Evolutionary conservation across 129 eudicot genomes (phyloP), one percentile per base, ranked within the genome.

Genomic region (Lactuca saligna): DNA sequence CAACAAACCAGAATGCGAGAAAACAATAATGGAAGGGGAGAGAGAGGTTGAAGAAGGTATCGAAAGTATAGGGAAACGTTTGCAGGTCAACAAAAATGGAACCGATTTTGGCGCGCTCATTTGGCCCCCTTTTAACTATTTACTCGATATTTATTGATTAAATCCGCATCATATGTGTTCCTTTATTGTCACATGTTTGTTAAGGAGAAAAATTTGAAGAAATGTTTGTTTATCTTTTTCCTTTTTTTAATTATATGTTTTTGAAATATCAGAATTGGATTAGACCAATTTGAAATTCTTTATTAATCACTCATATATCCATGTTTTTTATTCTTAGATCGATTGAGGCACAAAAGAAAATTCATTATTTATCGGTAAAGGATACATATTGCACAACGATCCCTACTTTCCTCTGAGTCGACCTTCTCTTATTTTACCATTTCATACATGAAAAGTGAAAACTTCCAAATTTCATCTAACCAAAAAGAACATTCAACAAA

Each of bases 71-170:
- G 73, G 82, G 62, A 77, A 66, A 64, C 55, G 68, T 70, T 81
- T 67, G 84, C 68, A 63, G 74, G 50, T 64, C 59, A 73, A 80
- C 29, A 65, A 77, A 72, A 50, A 57, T 65, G 50, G 31, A 49
- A 65, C 75, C 92, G 92, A 83, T 7, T 66, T 83, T 86, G 79
- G 81, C 83, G 86, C 82, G 84, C 86, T 77, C 81, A 58, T 71
- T 74, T 79, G 71, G 65, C 63, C 80, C 17, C 5, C 12, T 50
- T 50, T 50, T 14, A 14, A 39, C 7, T 39, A 39, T 39, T 35
- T 39, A 39, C 44, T 50, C 7, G 15, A 50, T 14, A 12, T 50
- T 50, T 50, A 17, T 50, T 0, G 10, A 35, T 35, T 35, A 35
- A 35, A 35, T 35, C 38, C 44, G 7, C 44, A 39, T 39, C 44